Percentiles rank a stretch among this genome's conserved stretches.
These are phyloP conservation scores for Chrysosporium queenslandicum DNA, from an alignment of 2,329 filamentous ascomycete species.

Conservation along the genomic window DNA sequence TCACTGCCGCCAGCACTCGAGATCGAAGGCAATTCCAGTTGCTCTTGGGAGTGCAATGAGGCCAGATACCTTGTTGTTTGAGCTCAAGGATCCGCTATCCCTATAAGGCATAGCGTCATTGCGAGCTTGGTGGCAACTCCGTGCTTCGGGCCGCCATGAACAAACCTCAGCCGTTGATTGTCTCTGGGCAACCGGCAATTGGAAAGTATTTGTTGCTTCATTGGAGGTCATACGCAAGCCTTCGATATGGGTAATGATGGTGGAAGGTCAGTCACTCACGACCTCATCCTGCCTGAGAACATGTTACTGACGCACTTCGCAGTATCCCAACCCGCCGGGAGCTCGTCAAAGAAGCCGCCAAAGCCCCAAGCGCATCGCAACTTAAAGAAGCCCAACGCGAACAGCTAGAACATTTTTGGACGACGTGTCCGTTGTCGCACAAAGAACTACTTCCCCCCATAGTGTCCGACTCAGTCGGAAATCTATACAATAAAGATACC, in stretches of 20 bases:
- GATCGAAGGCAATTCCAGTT: neutral
- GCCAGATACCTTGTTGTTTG: conserved; percentile 10
- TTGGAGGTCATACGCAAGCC: neutral
- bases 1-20: conserved; percentile 1
- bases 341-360: conserved; percentile 86
- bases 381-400: conserved; percentile 81
- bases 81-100: conserved; percentile 1
- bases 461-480: conserved; percentile 74
- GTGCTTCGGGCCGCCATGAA: neutral
- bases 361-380: conserved; percentile 69
- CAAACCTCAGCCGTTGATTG: neutral
- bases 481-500: conserved; percentile 90
- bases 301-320: neutral
- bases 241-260: conserved; percentile 87
- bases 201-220: neutral
- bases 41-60: neutral
- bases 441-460: conserved; percentile 61
- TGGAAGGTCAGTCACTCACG: conserved; percentile 50
- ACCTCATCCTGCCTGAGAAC: neutral
- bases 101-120: conserved; percentile 5
- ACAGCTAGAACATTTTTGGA: conserved; percentile 77
- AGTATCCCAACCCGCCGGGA: conserved; percentile 90
- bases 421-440: conserved; percentile 75
- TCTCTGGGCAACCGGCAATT: neutral
- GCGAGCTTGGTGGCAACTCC: conserved; percentile 2